Evolutionary conservation across 78 protist genomes (phyloP).

Genomic region (Cavenderia fasciculata): DNA sequence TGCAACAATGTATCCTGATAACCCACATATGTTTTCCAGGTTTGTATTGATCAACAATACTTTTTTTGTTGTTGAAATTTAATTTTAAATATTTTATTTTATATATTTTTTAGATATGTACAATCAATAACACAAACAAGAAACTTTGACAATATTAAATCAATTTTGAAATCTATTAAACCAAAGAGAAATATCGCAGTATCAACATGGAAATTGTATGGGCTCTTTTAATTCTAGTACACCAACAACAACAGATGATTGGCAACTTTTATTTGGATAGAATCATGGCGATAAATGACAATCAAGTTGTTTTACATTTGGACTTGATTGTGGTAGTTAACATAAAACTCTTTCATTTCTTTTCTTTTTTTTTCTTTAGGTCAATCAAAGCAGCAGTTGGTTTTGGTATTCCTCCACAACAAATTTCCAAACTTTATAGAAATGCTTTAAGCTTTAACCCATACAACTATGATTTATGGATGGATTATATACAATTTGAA

Average conservation of each 20-base stretch:
- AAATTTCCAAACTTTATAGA: slow-evolving; percentile 37
- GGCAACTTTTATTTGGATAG: not conserved
- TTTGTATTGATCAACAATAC: not conserved
- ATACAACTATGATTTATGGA: slow-evolving; percentile 21
- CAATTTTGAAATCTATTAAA: slow-evolving; percentile 27
- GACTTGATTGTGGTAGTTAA: not conserved
- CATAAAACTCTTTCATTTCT: not conserved
- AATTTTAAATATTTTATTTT: not conserved
- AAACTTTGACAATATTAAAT: slow-evolving; percentile 37
- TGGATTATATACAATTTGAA: slow-evolving; percentile 7
- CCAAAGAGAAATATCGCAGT: slow-evolving; percentile 44
- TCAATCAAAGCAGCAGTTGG: slow-evolving; percentile 34
- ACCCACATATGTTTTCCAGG: slow-evolving; percentile 7
- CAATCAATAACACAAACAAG: not conserved
- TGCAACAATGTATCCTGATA: slow-evolving; percentile 17
- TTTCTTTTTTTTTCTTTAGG: slow-evolving; percentile 8
- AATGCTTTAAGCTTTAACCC: slow-evolving; percentile 17
- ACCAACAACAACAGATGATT: not conserved
- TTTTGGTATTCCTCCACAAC: not conserved
- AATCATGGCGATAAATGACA: not conserved
- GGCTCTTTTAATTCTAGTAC: not conserved
- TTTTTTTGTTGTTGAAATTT: not conserved
- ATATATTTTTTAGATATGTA: not conserved
- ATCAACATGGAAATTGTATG: slow-evolving; percentile 47
- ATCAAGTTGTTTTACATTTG: not conserved